Base-by-base conservation (phyloP, 2,329 filamentous ascomycete species). In the Aspergillus phoenicis region DNA sequence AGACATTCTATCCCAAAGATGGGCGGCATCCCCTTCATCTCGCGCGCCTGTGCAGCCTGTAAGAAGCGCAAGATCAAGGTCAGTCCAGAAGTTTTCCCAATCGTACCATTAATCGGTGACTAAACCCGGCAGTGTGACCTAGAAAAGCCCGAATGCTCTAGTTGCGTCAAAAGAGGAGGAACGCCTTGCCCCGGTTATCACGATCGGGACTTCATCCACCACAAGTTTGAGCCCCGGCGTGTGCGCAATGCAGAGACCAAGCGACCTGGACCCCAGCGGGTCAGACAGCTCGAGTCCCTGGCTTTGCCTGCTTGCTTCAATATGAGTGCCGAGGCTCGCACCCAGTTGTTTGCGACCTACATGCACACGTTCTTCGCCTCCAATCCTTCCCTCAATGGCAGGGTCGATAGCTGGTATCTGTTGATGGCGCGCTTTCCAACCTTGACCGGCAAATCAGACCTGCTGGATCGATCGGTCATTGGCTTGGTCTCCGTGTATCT, bases 341-440 rank as follows among this genome's bases (percentile, higher is more conserved):
- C 48, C 13, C 24, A 69, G 41, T 24, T 68, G 39, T 4, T 64
- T 53, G 24, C 53, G 8, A 20, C 39, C 10, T 57, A n/a, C 15
- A 36, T 39, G 28, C 7, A 53, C 10, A 20, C 26, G 2, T 53
- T 22, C 43, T 45, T 41, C 43, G n/a, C 52, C 20, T 28, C 43
- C 36, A 11, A 30, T 30, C 17, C 28, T 8, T 54, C 28, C 33
- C 33, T 20, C 11, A 17, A 15, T 24, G 26, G 10, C 11, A n/a
- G 11, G 38, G 52, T 33, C 26, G 48, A 52, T 20, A 52, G 7
- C 48, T 52, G 48, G 48, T 52, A 52, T 28, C 36, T 36, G 10
- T 30, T 52, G 28, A 52, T 52, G 48, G 26, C 24, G 15, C 48
- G 48, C 5, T 52, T 52, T 8, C 48, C 48, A 15, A 30, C 24